Percentiles rank a stretch among this genome's conserved stretches.
Evolutionary conservation across 495 filamentous ascomycete genomes (phyloP).

Genomic region (Penicillium verhagenii): DNA sequence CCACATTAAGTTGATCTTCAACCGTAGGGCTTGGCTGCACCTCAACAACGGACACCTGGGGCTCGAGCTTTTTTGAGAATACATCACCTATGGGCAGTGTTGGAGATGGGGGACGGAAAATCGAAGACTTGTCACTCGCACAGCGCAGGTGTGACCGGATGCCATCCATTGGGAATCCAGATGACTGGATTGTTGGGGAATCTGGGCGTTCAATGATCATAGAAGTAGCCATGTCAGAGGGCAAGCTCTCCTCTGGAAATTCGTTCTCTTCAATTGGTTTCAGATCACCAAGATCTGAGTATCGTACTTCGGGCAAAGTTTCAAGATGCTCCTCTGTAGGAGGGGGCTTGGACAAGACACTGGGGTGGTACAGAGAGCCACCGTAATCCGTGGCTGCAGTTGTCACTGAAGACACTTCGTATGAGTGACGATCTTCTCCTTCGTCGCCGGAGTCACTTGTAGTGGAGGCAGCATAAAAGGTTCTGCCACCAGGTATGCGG

Average conservation of each 20-base stretch:
- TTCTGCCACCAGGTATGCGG: constrained; percentile 22
- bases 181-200: constrained; percentile 71
- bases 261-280: constrained; percentile 45
- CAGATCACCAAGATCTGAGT: constrained; percentile 42
- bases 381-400: constrained; percentile 29
- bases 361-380: constrained; percentile 30
- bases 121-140: constrained; percentile 77
- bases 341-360: constrained; percentile 27
- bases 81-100: constrained; percentile 1
- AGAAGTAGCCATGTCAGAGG: constrained; percentile 5
- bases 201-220: constrained; percentile 51
- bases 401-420: constrained; percentile 25
- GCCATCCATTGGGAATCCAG: constrained; percentile 61
- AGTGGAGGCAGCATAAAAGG: constrained; percentile 46
- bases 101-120: constrained; percentile 57
- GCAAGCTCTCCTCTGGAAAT: constrained; percentile 7
- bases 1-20: not conserved
- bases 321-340: constrained; percentile 27
- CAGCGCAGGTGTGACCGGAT: constrained; percentile 76
- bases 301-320: constrained; percentile 42
- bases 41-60: not conserved
- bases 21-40: not conserved
- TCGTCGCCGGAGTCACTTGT: constrained; percentile 47
- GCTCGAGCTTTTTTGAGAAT: not conserved
- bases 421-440: constrained; percentile 25